A percentile compares a stretch with the other conserved stretches of the same genome.
Conservation (phyloP, 164 flowering plant genomes). For the Liquidambar formosana region DNA sequence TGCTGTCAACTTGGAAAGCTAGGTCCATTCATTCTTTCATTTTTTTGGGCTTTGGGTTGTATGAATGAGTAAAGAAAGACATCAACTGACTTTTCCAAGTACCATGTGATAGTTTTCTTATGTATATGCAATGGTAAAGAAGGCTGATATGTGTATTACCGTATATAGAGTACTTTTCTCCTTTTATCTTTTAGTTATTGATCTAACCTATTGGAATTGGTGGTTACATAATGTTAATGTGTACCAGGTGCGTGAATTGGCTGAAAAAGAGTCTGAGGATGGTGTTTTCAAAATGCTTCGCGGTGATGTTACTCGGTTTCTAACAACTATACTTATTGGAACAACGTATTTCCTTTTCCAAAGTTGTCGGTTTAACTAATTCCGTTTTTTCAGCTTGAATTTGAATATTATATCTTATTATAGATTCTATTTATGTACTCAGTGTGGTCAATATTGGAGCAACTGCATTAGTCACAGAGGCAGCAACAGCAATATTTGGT, state of each 20-base stretch:
- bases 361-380: neutral
- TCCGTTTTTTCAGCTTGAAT: constrained; percentile 7
- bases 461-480: constrained; percentile 97
- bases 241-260: constrained; percentile 88
- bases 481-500: constrained; percentile 94
- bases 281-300: constrained; percentile 95
- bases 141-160: no score
- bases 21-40: no score
- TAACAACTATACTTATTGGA: constrained; percentile 97
- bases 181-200: neutral
- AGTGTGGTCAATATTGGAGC: constrained; percentile 98
- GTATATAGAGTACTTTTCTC: neutral
- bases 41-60: no score
- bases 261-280: constrained; percentile 92
- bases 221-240: constrained; percentile 6
- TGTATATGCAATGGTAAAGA: no score
- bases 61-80: no score
- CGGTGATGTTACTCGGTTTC: constrained; percentile 91
- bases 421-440: constrained; percentile 26
- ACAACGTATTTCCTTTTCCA: constrained; percentile 68
- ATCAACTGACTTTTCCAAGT: no score
- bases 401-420: constrained; percentile 25
- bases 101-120: no score
- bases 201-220: neutral
- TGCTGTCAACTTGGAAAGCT: no score